phyloP scores from a whole-genome alignment of 1,284 basidiomycete genomes.

The Fistulinella cinereoalba region DNA sequence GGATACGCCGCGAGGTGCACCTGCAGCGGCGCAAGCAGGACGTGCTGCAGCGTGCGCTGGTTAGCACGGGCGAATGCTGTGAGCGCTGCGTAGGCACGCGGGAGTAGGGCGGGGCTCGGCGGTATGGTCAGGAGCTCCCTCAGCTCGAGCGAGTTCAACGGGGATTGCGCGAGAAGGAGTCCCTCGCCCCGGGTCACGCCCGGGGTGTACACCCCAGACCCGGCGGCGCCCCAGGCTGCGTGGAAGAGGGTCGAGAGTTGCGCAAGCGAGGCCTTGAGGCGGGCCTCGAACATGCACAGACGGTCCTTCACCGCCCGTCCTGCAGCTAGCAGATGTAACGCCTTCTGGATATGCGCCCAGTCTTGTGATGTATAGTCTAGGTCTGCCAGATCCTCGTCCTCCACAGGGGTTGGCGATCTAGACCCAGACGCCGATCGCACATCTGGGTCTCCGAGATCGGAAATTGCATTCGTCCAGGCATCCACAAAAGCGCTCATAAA shows the following conservation, averaged over 20 bases:
- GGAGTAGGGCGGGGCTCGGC: conserved; percentile 47
- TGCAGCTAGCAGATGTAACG: conserved; percentile 78
- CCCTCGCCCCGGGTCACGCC: conserved; percentile 69
- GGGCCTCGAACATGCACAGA: conserved; percentile 64
- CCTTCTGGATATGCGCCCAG: conserved; percentile 81
- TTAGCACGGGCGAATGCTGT: conserved; percentile 68
- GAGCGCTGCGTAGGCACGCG: conserved; percentile 57
- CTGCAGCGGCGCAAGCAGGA: conserved; percentile 83
- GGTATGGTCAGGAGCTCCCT: conserved; percentile 53
- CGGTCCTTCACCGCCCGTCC: conserved; percentile 70
- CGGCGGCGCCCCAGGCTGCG: conserved; percentile 48
- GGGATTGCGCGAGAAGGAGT: conserved; percentile 73
- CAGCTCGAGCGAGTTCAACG: conserved; percentile 78
- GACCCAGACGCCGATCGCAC: conserved; percentile 4
- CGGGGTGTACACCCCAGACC: conserved; percentile 52
- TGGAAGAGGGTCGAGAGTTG: conserved; percentile 60
- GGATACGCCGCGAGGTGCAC: conserved; percentile 75
- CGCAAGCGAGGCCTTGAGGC: conserved; percentile 55
- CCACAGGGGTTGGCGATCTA: conserved; percentile 28
- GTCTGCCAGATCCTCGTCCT: conserved; percentile 57
- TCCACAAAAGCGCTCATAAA: conserved; percentile 68
- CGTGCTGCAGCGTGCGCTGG: conserved; percentile 76
- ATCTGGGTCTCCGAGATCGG: conserved; percentile 35
- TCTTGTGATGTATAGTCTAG: conserved; percentile 86
- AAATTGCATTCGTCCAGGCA: conserved; percentile 54